These are phyloP conservation scores for Venturia carpophila DNA, from an alignment of 2,329 filamentous ascomycete species.

Conservation along the genomic window DNA sequence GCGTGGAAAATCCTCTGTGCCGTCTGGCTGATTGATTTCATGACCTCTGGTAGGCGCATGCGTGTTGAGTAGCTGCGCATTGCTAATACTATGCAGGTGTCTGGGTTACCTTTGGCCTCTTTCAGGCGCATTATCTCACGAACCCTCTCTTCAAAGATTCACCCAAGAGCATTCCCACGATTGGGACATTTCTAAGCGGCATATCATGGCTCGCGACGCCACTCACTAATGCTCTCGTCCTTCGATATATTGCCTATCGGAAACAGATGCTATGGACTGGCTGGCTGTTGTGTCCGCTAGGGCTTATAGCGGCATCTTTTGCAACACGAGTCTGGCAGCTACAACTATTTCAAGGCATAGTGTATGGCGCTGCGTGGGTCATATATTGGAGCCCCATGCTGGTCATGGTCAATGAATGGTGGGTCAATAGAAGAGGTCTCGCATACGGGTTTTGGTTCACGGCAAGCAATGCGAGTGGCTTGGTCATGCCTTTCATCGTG, in stretches of 20 bases:
- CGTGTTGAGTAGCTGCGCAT: neutral
- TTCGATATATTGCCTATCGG: neutral
- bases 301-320: slow-evolving; percentile 31
- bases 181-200: neutral
- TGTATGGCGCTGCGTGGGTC: slow-evolving; percentile 35
- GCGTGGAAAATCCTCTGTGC: slow-evolving; percentile 1
- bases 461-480: slow-evolving; percentile 26
- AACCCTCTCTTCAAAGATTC: neutral
- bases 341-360: slow-evolving; percentile 35
- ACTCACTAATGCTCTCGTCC: neutral
- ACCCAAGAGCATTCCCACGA: neutral
- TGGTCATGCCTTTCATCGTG: slow-evolving; percentile 18
- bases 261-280: slow-evolving; percentile 16
- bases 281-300: slow-evolving; percentile 21
- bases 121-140: neutral
- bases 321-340: slow-evolving; percentile 27
- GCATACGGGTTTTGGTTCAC: slow-evolving; percentile 31
- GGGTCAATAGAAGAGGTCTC: slow-evolving; percentile 34
- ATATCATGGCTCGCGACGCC: slow-evolving; percentile 16
- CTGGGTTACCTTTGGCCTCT: slow-evolving; percentile 5
- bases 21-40: slow-evolving; percentile 8
- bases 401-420: slow-evolving; percentile 36
- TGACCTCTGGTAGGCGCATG: neutral
- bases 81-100: neutral
- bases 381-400: slow-evolving; percentile 33